These are phyloP conservation scores for Candida cerambycidarum DNA, from an alignment of 805 yeast genomes.

Conservation along the genomic window DNA sequence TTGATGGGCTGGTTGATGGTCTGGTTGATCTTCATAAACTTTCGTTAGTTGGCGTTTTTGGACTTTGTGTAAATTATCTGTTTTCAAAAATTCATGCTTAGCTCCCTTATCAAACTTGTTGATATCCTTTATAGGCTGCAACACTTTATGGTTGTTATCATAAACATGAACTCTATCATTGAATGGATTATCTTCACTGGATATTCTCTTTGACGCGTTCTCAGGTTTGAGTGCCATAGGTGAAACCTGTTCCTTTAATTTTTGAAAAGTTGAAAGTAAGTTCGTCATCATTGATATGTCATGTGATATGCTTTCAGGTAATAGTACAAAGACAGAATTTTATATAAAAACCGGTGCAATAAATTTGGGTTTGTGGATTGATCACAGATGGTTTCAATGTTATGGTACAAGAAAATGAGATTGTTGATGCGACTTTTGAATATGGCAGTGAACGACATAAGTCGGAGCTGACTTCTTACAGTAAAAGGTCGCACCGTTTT, in stretches of 20 bases:
- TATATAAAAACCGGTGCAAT: not conserved
- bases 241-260: slow-evolving; percentile 11
- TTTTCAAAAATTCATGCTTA: not conserved
- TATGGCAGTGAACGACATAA: no score
- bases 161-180: slow-evolving; percentile 12
- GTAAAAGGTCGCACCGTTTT: not conserved
- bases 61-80: not conserved
- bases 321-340: not conserved
- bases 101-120: slow-evolving; percentile 11
- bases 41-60: slow-evolving; percentile 1
- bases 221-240: slow-evolving; percentile 9
- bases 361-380: not conserved
- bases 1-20: not conserved
- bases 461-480: no score
- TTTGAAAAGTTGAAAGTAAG: slow-evolving; percentile 14
- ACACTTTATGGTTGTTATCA: slow-evolving; percentile 1
- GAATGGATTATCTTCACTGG: slow-evolving; percentile 20
- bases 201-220: slow-evolving; percentile 8
- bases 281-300: slow-evolving; percentile 11
- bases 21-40: slow-evolving; percentile 3
- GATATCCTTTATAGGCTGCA: slow-evolving; percentile 16
- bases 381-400: slow-evolving; percentile 1
- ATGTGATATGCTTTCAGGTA: not conserved
- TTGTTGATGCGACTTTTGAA: not conserved
- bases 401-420: slow-evolving; percentile 1